A percentile compares a stretch with the other conserved stretches of the same genome.
Conservation (phyloP, 306 rosid genomes). For the Inga oerstediana region DNA sequence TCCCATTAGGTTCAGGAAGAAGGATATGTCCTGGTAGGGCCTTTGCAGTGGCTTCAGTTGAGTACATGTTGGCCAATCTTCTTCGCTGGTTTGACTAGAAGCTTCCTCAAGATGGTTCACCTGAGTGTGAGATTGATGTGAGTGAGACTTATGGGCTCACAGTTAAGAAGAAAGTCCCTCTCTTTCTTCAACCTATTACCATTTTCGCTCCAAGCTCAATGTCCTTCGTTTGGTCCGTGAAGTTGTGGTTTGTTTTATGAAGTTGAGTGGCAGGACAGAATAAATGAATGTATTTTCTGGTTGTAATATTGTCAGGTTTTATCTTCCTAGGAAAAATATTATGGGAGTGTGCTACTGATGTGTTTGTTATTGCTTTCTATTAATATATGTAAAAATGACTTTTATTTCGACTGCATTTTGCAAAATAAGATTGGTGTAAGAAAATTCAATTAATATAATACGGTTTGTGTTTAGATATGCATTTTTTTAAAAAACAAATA, state of each 20-base stretch:
- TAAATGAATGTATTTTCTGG: too few species aligned
- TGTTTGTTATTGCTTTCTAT: background rate
- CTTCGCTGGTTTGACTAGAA: conserved; percentile 52
- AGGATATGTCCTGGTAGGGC: conserved; percentile 25
- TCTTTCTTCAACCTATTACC: conserved; percentile 16
- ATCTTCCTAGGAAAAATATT: background rate
- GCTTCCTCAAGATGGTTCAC: background rate
- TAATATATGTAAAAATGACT: too few species aligned
- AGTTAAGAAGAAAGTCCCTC: conserved; percentile 31
- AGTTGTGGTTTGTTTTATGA: too few species aligned
- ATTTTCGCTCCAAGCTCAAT: background rate
- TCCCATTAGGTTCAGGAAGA: conserved; percentile 25
- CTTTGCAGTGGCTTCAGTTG: conserved; percentile 4
- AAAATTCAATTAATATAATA: too few species aligned
- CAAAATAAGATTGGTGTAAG: too few species aligned
- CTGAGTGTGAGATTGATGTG: background rate
- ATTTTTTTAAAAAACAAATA: accelerated
- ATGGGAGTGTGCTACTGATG: background rate
- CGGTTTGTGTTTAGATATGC: too few species aligned
- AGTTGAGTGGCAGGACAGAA: too few species aligned
- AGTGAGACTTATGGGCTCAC: conserved; percentile 11
- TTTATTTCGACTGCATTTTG: background rate
- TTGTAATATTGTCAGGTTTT: background rate
- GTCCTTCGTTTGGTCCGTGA: background rate
- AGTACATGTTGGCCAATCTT: background rate